Base-by-base conservation (phyloP, 257 asterid species). In the Nicotiana otophora region DNA sequence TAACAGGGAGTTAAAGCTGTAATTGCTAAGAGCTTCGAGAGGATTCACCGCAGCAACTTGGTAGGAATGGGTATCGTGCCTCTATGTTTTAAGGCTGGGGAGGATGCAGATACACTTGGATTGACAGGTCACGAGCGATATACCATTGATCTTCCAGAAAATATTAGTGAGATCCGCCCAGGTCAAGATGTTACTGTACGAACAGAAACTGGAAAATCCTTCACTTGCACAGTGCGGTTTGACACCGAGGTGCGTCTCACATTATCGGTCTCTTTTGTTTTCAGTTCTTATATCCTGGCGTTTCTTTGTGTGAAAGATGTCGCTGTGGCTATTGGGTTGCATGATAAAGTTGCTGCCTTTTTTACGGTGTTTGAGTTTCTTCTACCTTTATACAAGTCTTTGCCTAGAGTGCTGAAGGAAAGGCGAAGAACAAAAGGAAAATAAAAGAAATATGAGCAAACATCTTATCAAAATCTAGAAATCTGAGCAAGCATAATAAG, bases 1-100 rank as follows among this genome's bases (percentile, higher is more conserved):
- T 48, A 10, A 85, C 88, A 94, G 99, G 99, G 99, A 69, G 97
- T 95, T 36, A 95, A 95, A 87, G 98, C 99, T 54, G 99, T 95
- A 87, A 95, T 95, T 77, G 96, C 99, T 12, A 95, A 94, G 83
- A 90, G 94, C 91, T 95, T 95, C 72, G 99, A 95, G 85, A 92
- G 99, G 84, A 95, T 95, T 88, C 99, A 95, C 63, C 95, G 99
- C 31, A 95, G 99, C 80, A 95, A 95, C 82, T 92, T 95, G 85
- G 99, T 95, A 2, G 99, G 99, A 31, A 94, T 95, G 99, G 99
- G 99, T 55, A 92, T 95, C 66, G 61, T 95, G 86, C 99, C 99
- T 70, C 89, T 95, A 60, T 95, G 99, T 85, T 95, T 92, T 90
- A 95, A 94, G 93, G 78, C 97, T 39, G 98, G 99, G 66, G 99